Percentiles rank a stretch among this genome's conserved stretches.
Conservation (phyloP, 768 basidiomycete genomes). For the Collybia mongolica region DNA sequence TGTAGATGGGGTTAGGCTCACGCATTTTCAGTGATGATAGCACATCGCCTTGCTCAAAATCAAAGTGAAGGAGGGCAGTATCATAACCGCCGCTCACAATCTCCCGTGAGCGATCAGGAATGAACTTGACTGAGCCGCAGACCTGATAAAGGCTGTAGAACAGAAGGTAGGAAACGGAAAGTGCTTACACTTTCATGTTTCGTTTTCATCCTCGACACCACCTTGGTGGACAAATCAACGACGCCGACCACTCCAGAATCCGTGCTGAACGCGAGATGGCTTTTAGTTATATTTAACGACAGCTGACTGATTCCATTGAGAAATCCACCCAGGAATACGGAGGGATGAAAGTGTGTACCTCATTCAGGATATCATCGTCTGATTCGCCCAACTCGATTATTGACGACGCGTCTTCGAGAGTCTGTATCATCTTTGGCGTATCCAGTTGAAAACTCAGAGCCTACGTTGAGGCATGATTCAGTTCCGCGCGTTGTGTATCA, state of each 20-base stretch:
- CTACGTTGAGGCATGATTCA: slow-evolving; percentile 14
- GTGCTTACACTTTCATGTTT: slow-evolving; percentile 61
- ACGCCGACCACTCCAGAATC: slow-evolving; percentile 72
- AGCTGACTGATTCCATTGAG: slow-evolving; percentile 55
- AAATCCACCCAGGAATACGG: not conserved
- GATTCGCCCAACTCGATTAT: slow-evolving; percentile 46
- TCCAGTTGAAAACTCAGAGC: slow-evolving; percentile 47
- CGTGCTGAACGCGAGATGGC: slow-evolving; percentile 63
- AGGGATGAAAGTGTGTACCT: slow-evolving; percentile 42
- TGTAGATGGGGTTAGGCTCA: slow-evolving; percentile 32
- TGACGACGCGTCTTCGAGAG: slow-evolving; percentile 44
- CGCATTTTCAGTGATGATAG: slow-evolving; percentile 63
- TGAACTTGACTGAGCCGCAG: slow-evolving; percentile 67
- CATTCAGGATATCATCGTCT: slow-evolving; percentile 63
- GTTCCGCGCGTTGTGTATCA: not conserved
- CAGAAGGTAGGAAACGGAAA: not conserved
- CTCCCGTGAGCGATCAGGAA: slow-evolving; percentile 70
- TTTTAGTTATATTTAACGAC: slow-evolving; percentile 52
- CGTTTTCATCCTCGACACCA: slow-evolving; percentile 55
- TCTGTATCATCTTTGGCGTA: slow-evolving; percentile 51
- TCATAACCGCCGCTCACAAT: slow-evolving; percentile 81
- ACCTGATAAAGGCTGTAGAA: slow-evolving; percentile 43
- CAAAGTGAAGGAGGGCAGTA: slow-evolving; percentile 63
- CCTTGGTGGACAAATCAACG: slow-evolving; percentile 52
- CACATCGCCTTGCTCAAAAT: slow-evolving; percentile 51